Evolutionary conservation across 257 asterid genomes (phyloP).

Genomic region (Solanum medicagineum): DNA sequence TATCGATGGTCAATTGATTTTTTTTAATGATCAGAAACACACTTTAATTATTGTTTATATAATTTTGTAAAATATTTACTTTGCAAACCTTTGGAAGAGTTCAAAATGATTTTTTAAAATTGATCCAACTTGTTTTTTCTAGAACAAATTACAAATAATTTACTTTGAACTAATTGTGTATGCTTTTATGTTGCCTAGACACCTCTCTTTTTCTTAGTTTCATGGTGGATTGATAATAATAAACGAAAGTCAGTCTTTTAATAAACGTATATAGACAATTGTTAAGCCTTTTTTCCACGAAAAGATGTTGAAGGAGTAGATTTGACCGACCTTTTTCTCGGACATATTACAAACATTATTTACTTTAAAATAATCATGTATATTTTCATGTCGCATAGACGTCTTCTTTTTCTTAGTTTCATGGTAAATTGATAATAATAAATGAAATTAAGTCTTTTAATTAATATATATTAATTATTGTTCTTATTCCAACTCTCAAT

Average conservation of each 20-base stretch:
- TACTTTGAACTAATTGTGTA: not conserved
- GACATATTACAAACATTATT: too few species aligned
- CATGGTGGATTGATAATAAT: not conserved
- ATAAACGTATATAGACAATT: not conserved
- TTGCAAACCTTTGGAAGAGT: too few species aligned
- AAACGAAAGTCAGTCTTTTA: not conserved
- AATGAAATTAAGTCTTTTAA: too few species aligned
- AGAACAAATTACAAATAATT: not conserved
- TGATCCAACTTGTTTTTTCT: not conserved
- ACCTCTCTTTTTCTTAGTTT: not conserved
- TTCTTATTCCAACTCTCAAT: too few species aligned
- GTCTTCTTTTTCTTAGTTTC: too few species aligned
- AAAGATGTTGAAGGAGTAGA: not conserved
- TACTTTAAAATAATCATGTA: too few species aligned
- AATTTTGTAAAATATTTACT: not conserved
- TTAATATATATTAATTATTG: too few species aligned
- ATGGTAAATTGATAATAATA: too few species aligned
- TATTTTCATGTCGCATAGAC: too few species aligned
- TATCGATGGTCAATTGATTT: not conserved
- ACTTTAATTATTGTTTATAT: not conserved
- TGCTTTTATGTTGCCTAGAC: not conserved
- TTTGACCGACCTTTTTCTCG: too few species aligned
- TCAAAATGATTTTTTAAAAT: not conserved
- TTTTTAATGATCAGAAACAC: not conserved
- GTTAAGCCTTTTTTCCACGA: not conserved